phyloP scores from a whole-genome alignment of 768 basidiomycete genomes.

The Lyophyllum shimeji region DNA sequence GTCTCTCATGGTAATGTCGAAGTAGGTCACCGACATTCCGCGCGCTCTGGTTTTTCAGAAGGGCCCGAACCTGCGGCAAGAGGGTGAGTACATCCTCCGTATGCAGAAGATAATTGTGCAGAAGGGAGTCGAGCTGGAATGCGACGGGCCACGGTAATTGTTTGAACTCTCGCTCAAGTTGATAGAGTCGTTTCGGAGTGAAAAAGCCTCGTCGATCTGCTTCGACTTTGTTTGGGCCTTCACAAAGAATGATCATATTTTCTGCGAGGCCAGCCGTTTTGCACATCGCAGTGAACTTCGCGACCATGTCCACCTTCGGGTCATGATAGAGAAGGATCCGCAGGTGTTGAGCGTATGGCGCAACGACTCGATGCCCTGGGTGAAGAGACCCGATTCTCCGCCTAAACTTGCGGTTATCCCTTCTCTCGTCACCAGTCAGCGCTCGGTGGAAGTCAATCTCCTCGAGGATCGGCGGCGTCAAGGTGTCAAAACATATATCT shows the following conservation, averaged over 20 bases:
- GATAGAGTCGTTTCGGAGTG: constrained; percentile 40
- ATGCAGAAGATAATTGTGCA: constrained; percentile 62
- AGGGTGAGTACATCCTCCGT: constrained; percentile 55
- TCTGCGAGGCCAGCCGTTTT: constrained; percentile 40
- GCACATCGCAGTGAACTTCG: constrained; percentile 56
- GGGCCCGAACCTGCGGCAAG: constrained; percentile 38
- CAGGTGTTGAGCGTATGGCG: constrained; percentile 72
- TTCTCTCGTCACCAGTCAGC: constrained; percentile 36
- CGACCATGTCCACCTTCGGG: constrained; percentile 42
- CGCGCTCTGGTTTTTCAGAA: constrained; percentile 33
- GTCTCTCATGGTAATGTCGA: constrained; percentile 49
- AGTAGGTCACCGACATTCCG: constrained; percentile 47
- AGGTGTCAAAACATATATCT: constrained; percentile 71
- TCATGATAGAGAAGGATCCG: constrained; percentile 58
- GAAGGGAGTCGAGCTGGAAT: constrained; percentile 74
- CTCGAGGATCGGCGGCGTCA: constrained; percentile 66
- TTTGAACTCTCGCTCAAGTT: constrained; percentile 42
- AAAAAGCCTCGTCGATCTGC: constrained; percentile 54
- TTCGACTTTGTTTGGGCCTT: constrained; percentile 42
- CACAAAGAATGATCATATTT: constrained; percentile 31
- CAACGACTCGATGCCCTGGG: constrained; percentile 55
- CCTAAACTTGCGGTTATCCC: constrained; percentile 47
- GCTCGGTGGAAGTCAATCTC: constrained; percentile 56
- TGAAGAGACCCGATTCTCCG: constrained; percentile 60
- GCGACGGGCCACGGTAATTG: constrained; percentile 63